Conservation (phyloP, 2,329 filamentous ascomycete genomes). For the Aspergillus felis region DNA sequence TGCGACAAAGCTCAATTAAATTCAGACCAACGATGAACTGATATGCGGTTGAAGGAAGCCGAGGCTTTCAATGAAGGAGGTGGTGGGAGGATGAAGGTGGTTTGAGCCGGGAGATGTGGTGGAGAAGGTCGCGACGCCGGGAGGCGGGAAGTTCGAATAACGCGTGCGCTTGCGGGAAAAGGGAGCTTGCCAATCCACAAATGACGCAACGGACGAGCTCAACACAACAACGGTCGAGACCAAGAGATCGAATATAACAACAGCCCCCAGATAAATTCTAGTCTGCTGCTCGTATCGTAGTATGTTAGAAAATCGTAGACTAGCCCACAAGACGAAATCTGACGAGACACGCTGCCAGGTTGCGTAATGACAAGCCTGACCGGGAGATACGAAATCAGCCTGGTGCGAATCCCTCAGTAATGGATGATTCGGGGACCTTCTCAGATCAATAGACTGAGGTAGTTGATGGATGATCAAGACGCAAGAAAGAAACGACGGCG, state of each 20-base stretch:
- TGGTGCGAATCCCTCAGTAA: background rate
- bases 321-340: background rate
- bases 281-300: background rate
- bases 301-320: background rate
- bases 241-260: conserved; percentile 1
- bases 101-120: conserved; percentile 23
- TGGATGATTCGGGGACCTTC: background rate
- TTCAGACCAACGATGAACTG: conserved; percentile 10
- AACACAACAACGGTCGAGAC: conserved; percentile 8
- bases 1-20: conserved; percentile 17
- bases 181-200: conserved; percentile 14
- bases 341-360: background rate
- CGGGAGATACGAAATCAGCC: background rate
- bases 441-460: background rate
- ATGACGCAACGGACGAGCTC: conserved; percentile 20
- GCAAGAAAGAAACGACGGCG: background rate
- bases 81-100: conserved; percentile 22
- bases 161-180: conserved; percentile 21
- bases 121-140: conserved; percentile 26
- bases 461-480: background rate
- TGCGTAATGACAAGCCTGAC: background rate
- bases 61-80: conserved; percentile 9
- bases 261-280: background rate
- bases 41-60: conserved; percentile 8
- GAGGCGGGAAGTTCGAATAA: conserved; percentile 26